A percentile compares a stretch with the other conserved stretches of the same genome.
Conservation (phyloP, 1,284 basidiomycete genomes). For the Ustilago lituana region DNA sequence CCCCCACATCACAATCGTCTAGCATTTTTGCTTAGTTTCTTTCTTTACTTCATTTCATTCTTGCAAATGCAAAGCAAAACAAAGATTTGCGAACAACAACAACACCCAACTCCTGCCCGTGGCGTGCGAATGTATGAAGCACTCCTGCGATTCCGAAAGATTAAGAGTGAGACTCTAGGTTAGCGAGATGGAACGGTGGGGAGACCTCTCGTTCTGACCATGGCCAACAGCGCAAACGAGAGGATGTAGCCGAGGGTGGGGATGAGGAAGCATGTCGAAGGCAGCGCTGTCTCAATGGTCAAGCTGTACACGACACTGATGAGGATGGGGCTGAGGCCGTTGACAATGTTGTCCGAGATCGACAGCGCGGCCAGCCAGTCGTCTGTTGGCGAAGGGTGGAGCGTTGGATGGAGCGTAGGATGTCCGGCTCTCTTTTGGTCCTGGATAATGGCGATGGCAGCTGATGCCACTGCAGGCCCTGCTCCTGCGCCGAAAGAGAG, state of each 20-base stretch:
- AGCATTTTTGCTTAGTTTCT: constrained; percentile 30
- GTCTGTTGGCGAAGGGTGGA: constrained; percentile 37
- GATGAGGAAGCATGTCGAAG: constrained; percentile 42
- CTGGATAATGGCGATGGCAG: constrained; percentile 45
- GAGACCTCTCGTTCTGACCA: constrained; percentile 10
- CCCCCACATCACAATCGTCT: constrained; percentile 8
- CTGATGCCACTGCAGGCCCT: constrained; percentile 37
- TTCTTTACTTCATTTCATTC: constrained; percentile 6
- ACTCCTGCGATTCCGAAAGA: too few relatives aligned
- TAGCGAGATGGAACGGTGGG: too few relatives aligned
- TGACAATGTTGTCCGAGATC: constrained; percentile 41
- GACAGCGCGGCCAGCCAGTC: constrained; percentile 43
- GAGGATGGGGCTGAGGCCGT: constrained; percentile 35
- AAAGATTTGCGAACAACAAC: constrained; percentile 35
- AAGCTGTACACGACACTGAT: constrained; percentile 44
- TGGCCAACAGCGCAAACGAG: constrained; percentile 24
- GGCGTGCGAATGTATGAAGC: too few relatives aligned
- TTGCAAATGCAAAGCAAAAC: constrained; percentile 45
- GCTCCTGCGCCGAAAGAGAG: constrained; percentile 41
- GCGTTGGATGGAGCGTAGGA: constrained; percentile 23
- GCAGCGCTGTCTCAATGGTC: constrained; percentile 37
- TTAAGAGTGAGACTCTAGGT: too few relatives aligned
- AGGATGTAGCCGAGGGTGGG: constrained; percentile 32
- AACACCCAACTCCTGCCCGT: too few relatives aligned
- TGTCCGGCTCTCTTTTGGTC: constrained; percentile 27